Evolutionary conservation across 2,329 filamentous ascomycete genomes (phyloP), one percentile per base, ranked within the genome.

Genomic region (Cordyceps militaris): DNA sequence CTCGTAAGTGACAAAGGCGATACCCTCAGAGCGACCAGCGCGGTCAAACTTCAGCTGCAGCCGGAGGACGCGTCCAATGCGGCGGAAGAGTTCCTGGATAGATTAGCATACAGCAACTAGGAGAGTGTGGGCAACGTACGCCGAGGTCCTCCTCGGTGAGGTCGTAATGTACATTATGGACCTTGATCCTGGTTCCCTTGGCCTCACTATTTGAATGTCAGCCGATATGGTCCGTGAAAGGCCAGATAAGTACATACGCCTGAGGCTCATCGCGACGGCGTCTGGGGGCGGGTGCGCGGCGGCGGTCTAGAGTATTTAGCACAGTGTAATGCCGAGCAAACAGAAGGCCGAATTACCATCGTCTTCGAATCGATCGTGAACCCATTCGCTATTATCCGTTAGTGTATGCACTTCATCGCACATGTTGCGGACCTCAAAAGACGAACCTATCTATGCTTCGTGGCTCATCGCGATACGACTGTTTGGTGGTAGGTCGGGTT

Each of bases 151-250:
- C 85, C 71, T 93, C 85, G 13, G 88, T 92, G 61, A 97, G 80
- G 60, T 97, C 92, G 71, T 96, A 97, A 71, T 97, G 92, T 59
- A 97, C 76, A 69, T 96, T 96, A 61, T 95, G 90, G 61, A 96
- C 87, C 63, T 87, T 86, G 63, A 97, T 73, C 73, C 90, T 93
- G 47, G 85, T 79, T 64, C 86, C 85, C 58, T 75, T 74, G 30
- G 74, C 68, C 36, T 81, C 78, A 66, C 83, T 83, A 63, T 13
- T 56, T 36, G 28, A 61, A 59, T 64, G 60, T 57, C 43, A 47
- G 26, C 6, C n/a, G 28, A 23, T 62, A 59, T 56, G 42, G 59
- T 57, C 63, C 64, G 2, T 61, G 14, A 10, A n/a, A 5, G 1
- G 16, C 40, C 24, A 4, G n/a, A 2, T 9, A 23, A 50, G 56